Base-by-base conservation (phyloP, 2,329 filamentous ascomycete species). In the Diplocarpon mali region DNA sequence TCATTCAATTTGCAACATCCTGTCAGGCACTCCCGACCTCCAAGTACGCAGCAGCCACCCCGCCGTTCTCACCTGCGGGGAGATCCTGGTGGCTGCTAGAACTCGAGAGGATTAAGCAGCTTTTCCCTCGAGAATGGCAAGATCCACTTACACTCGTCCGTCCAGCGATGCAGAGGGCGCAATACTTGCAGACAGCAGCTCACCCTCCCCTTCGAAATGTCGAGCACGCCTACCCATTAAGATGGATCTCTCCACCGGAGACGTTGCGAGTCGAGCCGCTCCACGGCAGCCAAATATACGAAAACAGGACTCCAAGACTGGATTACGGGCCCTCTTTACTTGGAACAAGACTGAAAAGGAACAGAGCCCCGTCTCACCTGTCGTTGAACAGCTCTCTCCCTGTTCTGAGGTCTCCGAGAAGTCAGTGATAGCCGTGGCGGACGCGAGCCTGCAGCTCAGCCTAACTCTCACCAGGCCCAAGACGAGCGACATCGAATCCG, bases 271-370 rank as follows among this genome's bases (percentile, higher is more conserved):
- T 42, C 44, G 53, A 31, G 49, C 55, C 15, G 53, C 58, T 16
- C 43, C 58, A 37, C 39, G 42, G 12, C 32, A 49, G 29, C 44
- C 47, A n/a, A 56, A 56, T 30, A 11, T 60, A 8, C 50, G 56
- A 16, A 46, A 50, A 15, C 47, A 50, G 34, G 50, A 55, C 14
- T 60, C 58, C 1, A 60, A 55, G 46, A 53, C 54, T 13, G 54
- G 57, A 27, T 39, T 62, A 15, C 48, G 59, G 34, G 55, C 52
- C 12, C 57, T 62, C n/a, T 62, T 62, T 37, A 56, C 46, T 17
- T 45, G 54, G 24, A 56, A 53, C 27, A 57, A 57, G 43, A n/a
- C 40, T 1, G 56, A 58, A 8, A 58, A 55, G 30, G 40, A 35
- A 4, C 2, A 35, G n/a, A 35, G 34, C 13, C 15, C 15, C n/a